A percentile compares a stretch with the other conserved stretches of the same genome.
phyloP scores from a whole-genome alignment of 2,329 filamentous ascomycete species.

The Cladosporium sp. region DNA sequence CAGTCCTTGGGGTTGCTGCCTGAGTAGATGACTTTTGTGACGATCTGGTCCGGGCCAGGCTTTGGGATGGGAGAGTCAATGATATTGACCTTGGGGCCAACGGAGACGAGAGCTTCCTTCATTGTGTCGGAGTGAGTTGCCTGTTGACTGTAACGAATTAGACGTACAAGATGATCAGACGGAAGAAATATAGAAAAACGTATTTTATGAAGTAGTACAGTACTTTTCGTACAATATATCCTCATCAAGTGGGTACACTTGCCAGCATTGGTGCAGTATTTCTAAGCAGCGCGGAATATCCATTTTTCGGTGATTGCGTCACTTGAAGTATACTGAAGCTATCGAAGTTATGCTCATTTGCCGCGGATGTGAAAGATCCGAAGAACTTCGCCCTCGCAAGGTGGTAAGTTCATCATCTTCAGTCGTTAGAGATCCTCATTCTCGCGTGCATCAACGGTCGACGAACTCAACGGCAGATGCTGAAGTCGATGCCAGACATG shows the following conservation, averaged over 20 bases:
- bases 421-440: too few relatives aligned
- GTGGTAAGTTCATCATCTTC: too few relatives aligned
- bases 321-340: neutral
- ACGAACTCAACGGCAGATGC: too few relatives aligned
- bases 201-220: neutral
- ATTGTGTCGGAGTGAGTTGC: constrained; percentile 17
- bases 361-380: too few relatives aligned
- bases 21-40: constrained; percentile 30
- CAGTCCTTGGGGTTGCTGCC: constrained; percentile 33
- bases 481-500: too few relatives aligned
- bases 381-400: too few relatives aligned
- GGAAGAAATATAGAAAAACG: neutral
- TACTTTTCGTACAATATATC: neutral
- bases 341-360: too few relatives aligned
- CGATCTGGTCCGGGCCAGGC: constrained; percentile 31
- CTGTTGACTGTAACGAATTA: neutral
- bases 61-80: constrained; percentile 40
- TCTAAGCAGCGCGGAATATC: constrained; percentile 8
- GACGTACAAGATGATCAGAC: too few relatives aligned
- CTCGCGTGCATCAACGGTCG: too few relatives aligned
- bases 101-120: constrained; percentile 35
- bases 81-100: constrained; percentile 34
- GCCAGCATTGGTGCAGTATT: neutral
- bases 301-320: constrained; percentile 4
- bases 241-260: neutral